Evolutionary conservation across 2,329 filamentous ascomycete genomes (phyloP), one percentile per base, ranked within the genome.

Genomic region (Alternaria burnsii): DNA sequence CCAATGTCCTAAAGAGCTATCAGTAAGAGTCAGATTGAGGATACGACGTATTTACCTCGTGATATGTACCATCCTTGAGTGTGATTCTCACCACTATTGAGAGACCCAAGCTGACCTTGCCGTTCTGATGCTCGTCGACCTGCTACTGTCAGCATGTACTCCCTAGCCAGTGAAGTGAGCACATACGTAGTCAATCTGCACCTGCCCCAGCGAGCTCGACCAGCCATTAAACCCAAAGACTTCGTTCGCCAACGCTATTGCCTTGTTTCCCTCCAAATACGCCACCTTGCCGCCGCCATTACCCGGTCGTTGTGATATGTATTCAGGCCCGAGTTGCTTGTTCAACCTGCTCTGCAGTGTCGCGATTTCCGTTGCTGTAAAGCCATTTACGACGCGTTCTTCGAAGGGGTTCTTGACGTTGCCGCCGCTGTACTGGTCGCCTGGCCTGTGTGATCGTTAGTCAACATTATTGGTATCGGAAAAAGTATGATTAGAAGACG

Each of bases 141-240:
- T 87, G 70, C 11, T 10, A 54, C 42, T 36, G 56, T 76, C 38
- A 76, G 69, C 53, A 20, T 32, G 4, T 20, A 41, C 14, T 22
- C 2, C 18, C 14, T 10, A 20, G 14, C 3, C 18, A 36, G 8
- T 36, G 7, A 22, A 20, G 10, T 5, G 22, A n/a, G 16, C 40
- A 78, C 83, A 65, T 75, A 88, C 92, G 79, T 96, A 98, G 79
- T 99, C 95, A 61, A 98, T 91, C 75, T 97, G 91, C 38, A 97
- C 91, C 75, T 96, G 93, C 75, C 94, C 92, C 61, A 99, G 95
- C n/a, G 91, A 91, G 57, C 92, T 97, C 10, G 92, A 97, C 95
- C 95, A 99, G 71, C 94, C 94, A 80, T 97, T 97, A 83, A 97
- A 97, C 10, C 94, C 94, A 81, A 97, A 97, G 1, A 97, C 89